A percentile compares a stretch with the other conserved stretches of the same genome.
Conservation (phyloP, 768 basidiomycete species). For the Calocera viscosa region DNA sequence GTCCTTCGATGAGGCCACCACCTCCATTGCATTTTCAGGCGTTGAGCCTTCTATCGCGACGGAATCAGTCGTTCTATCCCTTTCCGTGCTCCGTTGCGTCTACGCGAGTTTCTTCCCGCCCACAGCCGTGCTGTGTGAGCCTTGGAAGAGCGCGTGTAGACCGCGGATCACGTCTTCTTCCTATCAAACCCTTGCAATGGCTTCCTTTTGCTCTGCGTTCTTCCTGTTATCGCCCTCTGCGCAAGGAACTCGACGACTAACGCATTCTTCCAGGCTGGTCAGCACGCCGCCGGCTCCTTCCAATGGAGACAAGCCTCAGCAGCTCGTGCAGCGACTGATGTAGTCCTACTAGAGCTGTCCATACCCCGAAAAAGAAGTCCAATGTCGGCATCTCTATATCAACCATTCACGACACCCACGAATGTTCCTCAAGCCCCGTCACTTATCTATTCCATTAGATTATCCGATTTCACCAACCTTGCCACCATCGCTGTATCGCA, state of each 20-base stretch:
- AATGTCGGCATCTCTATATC: neutral
- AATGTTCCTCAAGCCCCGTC: neutral
- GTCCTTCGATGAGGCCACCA: neutral
- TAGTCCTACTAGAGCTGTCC: neutral
- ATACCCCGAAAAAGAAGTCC: neutral
- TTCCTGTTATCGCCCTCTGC: neutral
- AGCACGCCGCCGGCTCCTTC: neutral
- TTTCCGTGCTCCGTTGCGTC: neutral
- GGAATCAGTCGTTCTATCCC: neutral
- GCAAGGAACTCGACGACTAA: neutral
- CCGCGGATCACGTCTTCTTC: neutral
- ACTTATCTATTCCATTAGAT: conserved; percentile 3
- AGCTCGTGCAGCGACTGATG: neutral
- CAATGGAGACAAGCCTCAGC: neutral
- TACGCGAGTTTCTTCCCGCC: neutral
- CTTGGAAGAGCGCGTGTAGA: neutral
- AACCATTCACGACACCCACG: conserved; percentile 5
- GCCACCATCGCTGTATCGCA: neutral
- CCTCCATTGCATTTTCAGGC: neutral
- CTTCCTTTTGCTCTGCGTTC: neutral
- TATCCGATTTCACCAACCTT: neutral
- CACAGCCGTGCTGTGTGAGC: neutral
- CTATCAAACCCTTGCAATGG: neutral
- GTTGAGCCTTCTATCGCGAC: neutral
- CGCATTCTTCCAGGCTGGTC: neutral